phyloP scores from a whole-genome alignment of 164 flowering plant species.

The Saururus chinensis region DNA sequence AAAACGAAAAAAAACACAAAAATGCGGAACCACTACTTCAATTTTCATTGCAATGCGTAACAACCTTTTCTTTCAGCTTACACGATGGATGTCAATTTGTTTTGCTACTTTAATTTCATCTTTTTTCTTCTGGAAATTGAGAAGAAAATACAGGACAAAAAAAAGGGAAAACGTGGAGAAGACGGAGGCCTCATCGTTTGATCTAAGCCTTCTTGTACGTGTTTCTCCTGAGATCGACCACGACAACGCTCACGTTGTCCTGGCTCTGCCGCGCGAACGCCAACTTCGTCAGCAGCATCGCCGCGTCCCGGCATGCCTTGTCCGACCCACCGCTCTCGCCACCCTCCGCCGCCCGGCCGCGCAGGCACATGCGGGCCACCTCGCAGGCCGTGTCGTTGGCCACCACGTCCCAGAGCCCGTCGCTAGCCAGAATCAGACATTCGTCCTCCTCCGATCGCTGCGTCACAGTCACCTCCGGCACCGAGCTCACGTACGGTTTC shows the following conservation, averaged over 20 bases:
- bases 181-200: neutral
- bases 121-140: too few relatives aligned
- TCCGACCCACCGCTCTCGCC: slow-evolving; percentile 16
- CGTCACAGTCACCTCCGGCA: slow-evolving; percentile 56
- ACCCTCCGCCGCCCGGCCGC: slow-evolving; percentile 24
- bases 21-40: too few relatives aligned
- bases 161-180: too few relatives aligned
- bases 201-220: neutral
- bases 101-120: too few relatives aligned
- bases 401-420: slow-evolving; percentile 80
- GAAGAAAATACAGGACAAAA: too few relatives aligned
- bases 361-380: slow-evolving; percentile 69
- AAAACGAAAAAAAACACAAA: too few relatives aligned
- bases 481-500: slow-evolving; percentile 60
- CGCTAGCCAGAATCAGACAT: slow-evolving; percentile 68
- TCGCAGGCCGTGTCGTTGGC: slow-evolving; percentile 57
- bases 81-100: too few relatives aligned
- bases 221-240: slow-evolving; percentile 44
- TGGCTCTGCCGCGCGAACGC: slow-evolving; percentile 64
- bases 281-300: slow-evolving; percentile 66
- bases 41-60: too few relatives aligned
- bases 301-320: slow-evolving; percentile 66
- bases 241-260: slow-evolving; percentile 79
- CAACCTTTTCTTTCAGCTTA: too few relatives aligned
- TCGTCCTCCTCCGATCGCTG: slow-evolving; percentile 54